A percentile compares a stretch with the other conserved stretches of the same genome.
Evolutionary conservation across 2,329 filamentous ascomycete genomes (phyloP).

Genomic region (Furcasterigmium furcatum): DNA sequence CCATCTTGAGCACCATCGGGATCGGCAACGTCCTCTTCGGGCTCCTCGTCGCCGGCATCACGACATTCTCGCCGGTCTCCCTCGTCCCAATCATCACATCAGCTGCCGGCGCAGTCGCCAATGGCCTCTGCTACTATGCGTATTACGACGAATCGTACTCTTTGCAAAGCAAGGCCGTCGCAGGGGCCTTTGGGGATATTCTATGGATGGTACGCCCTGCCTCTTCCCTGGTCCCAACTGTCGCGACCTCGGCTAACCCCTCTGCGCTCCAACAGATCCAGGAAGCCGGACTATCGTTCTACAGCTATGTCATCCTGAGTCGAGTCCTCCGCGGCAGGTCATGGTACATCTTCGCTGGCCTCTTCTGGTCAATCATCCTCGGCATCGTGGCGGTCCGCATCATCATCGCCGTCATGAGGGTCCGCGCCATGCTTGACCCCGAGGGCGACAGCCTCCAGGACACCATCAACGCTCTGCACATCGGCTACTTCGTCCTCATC

Average conservation of each 20-base stretch:
- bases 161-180: constrained; percentile 21
- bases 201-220: constrained; percentile 30
- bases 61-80: constrained; percentile 30
- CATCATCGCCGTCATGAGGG: constrained; percentile 26
- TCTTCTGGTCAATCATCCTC: constrained; percentile 56
- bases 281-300: constrained; percentile 40
- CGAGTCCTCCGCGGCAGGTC: constrained; percentile 42
- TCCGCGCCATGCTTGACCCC: constrained; percentile 21
- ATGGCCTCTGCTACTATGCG: constrained; percentile 39
- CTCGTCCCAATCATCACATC: constrained; percentile 36
- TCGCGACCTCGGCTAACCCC: background rate
- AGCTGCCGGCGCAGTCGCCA: constrained; percentile 32
- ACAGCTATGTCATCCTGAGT: constrained; percentile 49
- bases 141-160: constrained; percentile 27
- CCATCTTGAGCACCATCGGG: constrained; percentile 40
- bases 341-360: constrained; percentile 39
- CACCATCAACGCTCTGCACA: constrained; percentile 32
- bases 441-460: constrained; percentile 17
- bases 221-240: no score
- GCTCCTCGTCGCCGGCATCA: constrained; percentile 33
- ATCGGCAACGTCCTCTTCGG: constrained; percentile 35
- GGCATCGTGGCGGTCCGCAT: constrained; percentile 47
- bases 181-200: constrained; percentile 34
- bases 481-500: constrained; percentile 37
- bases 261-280: constrained; percentile 35